Evolutionary conservation across 345 rosid genomes (phyloP), one percentile per base, ranked within the genome.

Genomic region (Eucalyptus sp.): DNA sequence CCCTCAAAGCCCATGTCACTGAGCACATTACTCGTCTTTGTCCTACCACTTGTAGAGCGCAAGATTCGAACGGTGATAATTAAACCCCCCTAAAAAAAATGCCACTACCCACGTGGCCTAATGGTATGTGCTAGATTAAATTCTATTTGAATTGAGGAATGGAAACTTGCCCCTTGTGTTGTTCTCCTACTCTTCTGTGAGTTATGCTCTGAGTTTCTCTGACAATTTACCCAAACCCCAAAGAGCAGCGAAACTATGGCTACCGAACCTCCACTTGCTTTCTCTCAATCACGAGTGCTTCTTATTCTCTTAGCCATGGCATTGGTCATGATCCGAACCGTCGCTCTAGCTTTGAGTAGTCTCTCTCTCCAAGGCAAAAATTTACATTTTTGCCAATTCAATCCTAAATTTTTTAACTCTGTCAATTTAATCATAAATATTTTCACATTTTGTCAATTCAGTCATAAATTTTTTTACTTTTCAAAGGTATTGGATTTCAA

Each of bases 321-420:
- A 60, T 60, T 60, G 12, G 8, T 60, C n/a, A 27, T 27, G 66
- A 5, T 12, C 66, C 8, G 15, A 60, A 27, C 15, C 0, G 2
- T 12, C 16, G 7, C 66, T 60, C 1, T 41, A 41, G 41, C 41
- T 41, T 41, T 56, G 3, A 60, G 2, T 12, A 60, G 10, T 41
- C 87, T 44, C 92, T 92, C 86, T 90, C 91, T 5, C n/a, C n/a
- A 86, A n/a, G 92, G 54, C 0, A 51, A 51, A 51, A 51, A 0
- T 18, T 18, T 54, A 22, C 0, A 22, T 20, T 56, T 56, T 56
- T 56, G 0, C 0, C 60, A 22, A 56, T 56, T 20, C 2, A 20
- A 4, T 56, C 1, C 2, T 56, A 22, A 4, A 22, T 9, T 8
- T 56, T 20, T 22, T 22, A 56, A 56, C 9, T 56, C 0, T 56